phyloP scores from a whole-genome alignment of 78 protist species.

The Dictyostelium firmibasis region DNA sequence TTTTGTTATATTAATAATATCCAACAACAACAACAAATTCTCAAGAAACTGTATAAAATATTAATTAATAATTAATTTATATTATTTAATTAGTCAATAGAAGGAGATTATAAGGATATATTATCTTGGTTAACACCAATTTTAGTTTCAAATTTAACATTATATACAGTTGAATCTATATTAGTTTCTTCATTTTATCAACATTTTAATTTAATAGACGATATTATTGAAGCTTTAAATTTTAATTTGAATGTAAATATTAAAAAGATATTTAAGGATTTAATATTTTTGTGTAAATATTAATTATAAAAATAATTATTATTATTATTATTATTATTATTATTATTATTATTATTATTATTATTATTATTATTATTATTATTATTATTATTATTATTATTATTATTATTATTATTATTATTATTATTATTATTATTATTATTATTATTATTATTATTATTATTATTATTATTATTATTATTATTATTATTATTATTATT shows the following conservation, averaged over 20 bases:
- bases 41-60: too few species aligned
- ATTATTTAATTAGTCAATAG: not conserved
- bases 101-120: not conserved
- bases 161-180: not conserved
- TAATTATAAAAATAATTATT: not conserved
- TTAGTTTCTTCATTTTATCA: not conserved
- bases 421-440: too few species aligned
- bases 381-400: too few species aligned
- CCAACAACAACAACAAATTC: too few species aligned
- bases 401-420: too few species aligned
- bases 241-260: not conserved
- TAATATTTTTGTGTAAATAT: not conserved
- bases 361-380: too few species aligned
- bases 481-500: too few species aligned
- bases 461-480: too few species aligned
- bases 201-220: not conserved
- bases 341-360: too few species aligned
- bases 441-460: too few species aligned
- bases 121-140: conserved; percentile 20
- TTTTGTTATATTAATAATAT: not conserved
- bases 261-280: not conserved
- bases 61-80: not conserved
- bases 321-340: too few species aligned
- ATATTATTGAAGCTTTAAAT: not conserved
- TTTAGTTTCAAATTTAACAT: conserved; percentile 3